These are phyloP conservation scores for Chlorella sp. DNA, from an alignment of 139 green algal species.

Conservation along the genomic window DNA sequence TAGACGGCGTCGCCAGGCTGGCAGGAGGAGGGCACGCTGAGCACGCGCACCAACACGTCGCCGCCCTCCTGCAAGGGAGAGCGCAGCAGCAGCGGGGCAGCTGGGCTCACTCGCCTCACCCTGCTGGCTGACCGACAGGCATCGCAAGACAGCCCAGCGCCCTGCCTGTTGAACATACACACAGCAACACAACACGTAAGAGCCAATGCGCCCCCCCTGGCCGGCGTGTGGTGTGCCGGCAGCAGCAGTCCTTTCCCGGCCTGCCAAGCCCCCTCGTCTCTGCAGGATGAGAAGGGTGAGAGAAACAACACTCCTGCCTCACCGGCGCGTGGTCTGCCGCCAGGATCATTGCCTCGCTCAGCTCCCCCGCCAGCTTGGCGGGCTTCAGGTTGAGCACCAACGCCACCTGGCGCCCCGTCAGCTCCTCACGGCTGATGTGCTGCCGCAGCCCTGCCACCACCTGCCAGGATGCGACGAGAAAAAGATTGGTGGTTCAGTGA, in stretches of 20 bases:
- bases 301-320: not conserved
- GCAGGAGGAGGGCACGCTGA: conserved; percentile 5
- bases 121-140: no score
- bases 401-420: conserved; percentile 3
- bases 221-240: no score
- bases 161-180: no score
- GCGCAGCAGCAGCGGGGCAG: no score
- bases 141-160: no score
- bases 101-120: no score
- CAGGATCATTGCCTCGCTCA: conserved; percentile 28
- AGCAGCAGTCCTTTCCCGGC: no score
- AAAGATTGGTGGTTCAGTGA: not conserved
- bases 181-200: no score
- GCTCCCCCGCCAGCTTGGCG: conserved; percentile 30
- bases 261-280: no score
- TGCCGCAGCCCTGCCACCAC: conserved; percentile 26
- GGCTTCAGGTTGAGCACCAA: conserved; percentile 33
- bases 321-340: conserved; percentile 1
- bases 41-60: conserved; percentile 22
- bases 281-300: no score
- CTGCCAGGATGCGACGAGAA: not conserved
- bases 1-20: conserved; percentile 1
- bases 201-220: no score
- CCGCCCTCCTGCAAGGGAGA: not conserved
- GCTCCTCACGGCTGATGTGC: conserved; percentile 26